phyloP scores from a whole-genome alignment of 495 filamentous ascomycete species.

The Oleoguttula mirabilis region DNA sequence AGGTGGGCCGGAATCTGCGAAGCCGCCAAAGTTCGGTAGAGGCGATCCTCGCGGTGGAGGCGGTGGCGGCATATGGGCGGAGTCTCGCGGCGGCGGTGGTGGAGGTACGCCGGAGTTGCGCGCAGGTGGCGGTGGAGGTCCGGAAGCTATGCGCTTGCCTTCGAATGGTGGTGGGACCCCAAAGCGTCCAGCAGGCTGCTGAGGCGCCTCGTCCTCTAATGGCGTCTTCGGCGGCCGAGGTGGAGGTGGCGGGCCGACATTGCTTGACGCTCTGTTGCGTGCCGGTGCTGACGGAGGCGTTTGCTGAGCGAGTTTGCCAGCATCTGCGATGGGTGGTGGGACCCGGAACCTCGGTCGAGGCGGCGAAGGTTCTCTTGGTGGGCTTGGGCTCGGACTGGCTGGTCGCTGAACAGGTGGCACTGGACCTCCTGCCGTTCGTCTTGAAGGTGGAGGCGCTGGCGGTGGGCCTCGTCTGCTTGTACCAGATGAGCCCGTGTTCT shows the following conservation, averaged over 20 bases:
- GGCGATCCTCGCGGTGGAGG: slow-evolving; percentile 30
- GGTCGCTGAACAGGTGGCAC: slow-evolving; percentile 35
- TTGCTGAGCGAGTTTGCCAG: slow-evolving; percentile 20
- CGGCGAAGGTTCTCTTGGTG: slow-evolving; percentile 40
- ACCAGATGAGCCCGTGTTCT: slow-evolving; percentile 47
- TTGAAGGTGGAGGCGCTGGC: slow-evolving; percentile 74
- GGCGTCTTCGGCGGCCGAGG: slow-evolving; percentile 81
- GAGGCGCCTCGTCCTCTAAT: slow-evolving; percentile 45
- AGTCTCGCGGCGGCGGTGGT: slow-evolving; percentile 32
- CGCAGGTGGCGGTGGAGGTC: slow-evolving; percentile 60
- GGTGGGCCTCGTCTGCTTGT: slow-evolving; percentile 54
- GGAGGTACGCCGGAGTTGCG: slow-evolving; percentile 42
- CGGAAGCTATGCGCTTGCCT: slow-evolving; percentile 49
- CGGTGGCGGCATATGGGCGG: slow-evolving; percentile 33
- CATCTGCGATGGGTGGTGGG: slow-evolving; percentile 23
- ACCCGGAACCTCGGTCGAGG: slow-evolving; percentile 24
- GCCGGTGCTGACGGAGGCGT: slow-evolving; percentile 33
- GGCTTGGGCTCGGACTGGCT: slow-evolving; percentile 33
- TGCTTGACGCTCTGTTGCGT: slow-evolving; percentile 45
- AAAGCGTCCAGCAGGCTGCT: slow-evolving; percentile 41
- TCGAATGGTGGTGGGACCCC: slow-evolving; percentile 75
- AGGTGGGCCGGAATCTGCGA: slow-evolving; percentile 28
- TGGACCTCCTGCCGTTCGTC: slow-evolving; percentile 41
- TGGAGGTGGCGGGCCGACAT: slow-evolving; percentile 67
- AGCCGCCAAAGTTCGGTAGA: slow-evolving; percentile 22